Conservation (phyloP, 1,284 basidiomycete species). For the Rhodofomes roseus region DNA sequence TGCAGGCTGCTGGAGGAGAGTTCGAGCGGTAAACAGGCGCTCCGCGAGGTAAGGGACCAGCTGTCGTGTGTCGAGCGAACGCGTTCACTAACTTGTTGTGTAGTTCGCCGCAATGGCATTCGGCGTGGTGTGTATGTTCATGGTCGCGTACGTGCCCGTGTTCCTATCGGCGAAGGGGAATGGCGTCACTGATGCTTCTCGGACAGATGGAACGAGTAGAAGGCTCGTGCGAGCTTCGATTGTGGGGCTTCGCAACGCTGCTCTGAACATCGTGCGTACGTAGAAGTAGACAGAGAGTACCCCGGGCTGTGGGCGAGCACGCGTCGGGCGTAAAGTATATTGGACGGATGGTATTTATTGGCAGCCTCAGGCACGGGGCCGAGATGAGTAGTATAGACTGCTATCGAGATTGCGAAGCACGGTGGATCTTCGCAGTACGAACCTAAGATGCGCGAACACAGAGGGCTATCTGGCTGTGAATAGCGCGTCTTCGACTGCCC, state of each 20-base stretch:
- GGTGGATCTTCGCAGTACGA: neutral
- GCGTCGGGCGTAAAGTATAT: neutral
- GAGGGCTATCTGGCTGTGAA: neutral
- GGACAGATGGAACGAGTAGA: constrained; percentile 82
- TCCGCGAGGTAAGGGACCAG: constrained; percentile 66
- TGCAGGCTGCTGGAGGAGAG: constrained; percentile 78
- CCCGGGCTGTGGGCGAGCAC: neutral
- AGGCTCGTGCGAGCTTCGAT: constrained; percentile 3
- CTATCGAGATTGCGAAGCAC: constrained; percentile 1
- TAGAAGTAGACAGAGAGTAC: neutral
- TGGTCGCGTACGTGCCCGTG: constrained; percentile 70
- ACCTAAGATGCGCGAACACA: constrained; percentile 1
- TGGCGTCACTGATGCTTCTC: constrained; percentile 15
- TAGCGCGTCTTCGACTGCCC: neutral
- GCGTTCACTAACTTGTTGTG: too few species aligned
- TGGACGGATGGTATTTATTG: neutral
- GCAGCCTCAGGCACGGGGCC: neutral
- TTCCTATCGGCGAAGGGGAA: constrained; percentile 12
- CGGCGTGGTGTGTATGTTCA: constrained; percentile 84
- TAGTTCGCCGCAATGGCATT: constrained; percentile 90
- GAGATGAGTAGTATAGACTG: neutral
- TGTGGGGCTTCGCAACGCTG: neutral
- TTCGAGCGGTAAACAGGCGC: constrained; percentile 78
- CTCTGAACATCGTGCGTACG: neutral
- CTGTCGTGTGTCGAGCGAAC: neutral